Base-by-base conservation (phyloP, 2,329 filamentous ascomycete genomes). In the Ophiostoma montium region DNA sequence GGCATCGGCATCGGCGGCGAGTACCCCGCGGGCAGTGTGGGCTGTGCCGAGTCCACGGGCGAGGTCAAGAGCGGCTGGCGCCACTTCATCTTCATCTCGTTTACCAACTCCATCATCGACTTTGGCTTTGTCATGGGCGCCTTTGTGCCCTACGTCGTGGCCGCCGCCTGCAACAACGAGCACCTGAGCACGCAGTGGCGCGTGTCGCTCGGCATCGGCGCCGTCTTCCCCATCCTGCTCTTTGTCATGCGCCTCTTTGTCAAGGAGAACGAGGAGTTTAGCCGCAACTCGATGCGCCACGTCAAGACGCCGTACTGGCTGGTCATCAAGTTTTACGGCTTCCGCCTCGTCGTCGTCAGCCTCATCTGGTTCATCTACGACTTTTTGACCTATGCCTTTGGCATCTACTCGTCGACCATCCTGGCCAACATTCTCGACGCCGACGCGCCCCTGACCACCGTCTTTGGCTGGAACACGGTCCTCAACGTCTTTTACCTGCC, bases 401-500 rank as follows among this genome's bases (percentile, higher is more conserved):
- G 83, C 47, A 86, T 95, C 58, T 95, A 92, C 67, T 85, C 84
- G 0, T 81, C 82, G 1, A 75, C 79, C 1, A 90, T 94, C 58
- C 67, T 94, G 0, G 63, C 68, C 35, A 80, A 77, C 52, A 74
- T 86, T 27, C 78, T 82, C 38, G 75, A 77, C 10, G 59, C 70
- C 0, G 57, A 62, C 5, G 30, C 42, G 16, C 74, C 82, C 0
- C 68, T 95, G 2, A 90, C 86, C 60, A 84, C 83, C 54, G 68
- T 80, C 11, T 89, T 95, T 53, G 89, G 87, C 36, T 95, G 87
- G 87, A 88, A 86, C 61, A 87, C 84, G 0, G 74, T 95, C 38
- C 79, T 94, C 68, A 94, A 92, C 63, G 68, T 87, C 54, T 95
- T 95, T 64, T 94, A 94, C 64, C 74, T 94, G 45, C 88, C 87